Conservation (phyloP, 495 filamentous ascomycete species). For the Aspergillus haitiensis region DNA sequence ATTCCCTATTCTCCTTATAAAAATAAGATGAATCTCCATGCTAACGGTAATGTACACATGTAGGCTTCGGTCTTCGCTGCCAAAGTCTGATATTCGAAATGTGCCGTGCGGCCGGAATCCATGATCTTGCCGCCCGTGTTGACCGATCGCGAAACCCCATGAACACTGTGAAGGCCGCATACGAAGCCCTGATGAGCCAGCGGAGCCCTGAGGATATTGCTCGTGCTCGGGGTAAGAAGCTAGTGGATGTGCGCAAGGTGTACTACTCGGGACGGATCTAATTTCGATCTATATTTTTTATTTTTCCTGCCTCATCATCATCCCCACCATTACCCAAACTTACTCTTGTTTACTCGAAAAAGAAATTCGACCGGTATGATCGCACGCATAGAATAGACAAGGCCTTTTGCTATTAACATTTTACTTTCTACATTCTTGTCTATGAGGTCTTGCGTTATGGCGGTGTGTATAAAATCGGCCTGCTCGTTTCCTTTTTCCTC, state of each 20-base stretch:
- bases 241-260: constrained; percentile 94
- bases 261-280: constrained; percentile 83
- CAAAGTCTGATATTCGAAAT: constrained; percentile 92
- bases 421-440: constrained; percentile 9
- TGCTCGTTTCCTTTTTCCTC: constrained; percentile 21
- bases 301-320: constrained; percentile 13
- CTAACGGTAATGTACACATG: constrained; percentile 6
- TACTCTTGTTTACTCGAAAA: too few relatives aligned
- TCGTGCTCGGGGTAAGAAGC: constrained; percentile 80
- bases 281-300: background rate
- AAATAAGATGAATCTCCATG: constrained; percentile 14
- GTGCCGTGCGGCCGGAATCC: constrained; percentile 76
- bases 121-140: constrained; percentile 79
- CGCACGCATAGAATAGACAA: constrained; percentile 3
- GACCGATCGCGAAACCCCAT: constrained; percentile 83
- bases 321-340: too few relatives aligned
- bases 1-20: background rate
- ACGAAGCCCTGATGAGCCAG: constrained; percentile 79
- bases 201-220: constrained; percentile 85
- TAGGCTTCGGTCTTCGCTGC: constrained; percentile 89
- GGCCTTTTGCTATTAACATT: too few relatives aligned
- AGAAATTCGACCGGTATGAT: constrained; percentile 23
- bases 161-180: constrained; percentile 92
- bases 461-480: constrained; percentile 42
- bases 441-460: constrained; percentile 22